Percentiles rank a stretch among this genome's conserved stretches.
These are phyloP conservation scores for Kwoniella newhampshirensis DNA, from an alignment of 768 basidiomycete species.

Conservation along the genomic window DNA sequence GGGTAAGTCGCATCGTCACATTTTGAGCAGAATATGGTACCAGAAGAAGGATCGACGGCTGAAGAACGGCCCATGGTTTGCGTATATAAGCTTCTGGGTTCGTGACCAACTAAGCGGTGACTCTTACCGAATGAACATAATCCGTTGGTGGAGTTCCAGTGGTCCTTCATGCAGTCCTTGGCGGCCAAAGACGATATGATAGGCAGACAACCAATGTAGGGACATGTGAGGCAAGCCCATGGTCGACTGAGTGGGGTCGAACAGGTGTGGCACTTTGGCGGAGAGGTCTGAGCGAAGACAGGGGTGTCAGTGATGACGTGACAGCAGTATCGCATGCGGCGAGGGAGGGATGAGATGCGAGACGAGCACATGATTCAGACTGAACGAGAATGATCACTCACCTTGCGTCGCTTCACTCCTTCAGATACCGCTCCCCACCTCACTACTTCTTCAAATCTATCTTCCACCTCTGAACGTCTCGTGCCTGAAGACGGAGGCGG, in stretches of 20 bases:
- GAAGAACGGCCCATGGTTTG: slow-evolving; percentile 1
- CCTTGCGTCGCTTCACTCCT: slow-evolving; percentile 32
- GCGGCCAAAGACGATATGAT: slow-evolving; percentile 20
- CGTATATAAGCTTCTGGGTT: not conserved
- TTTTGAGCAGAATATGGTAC: slow-evolving; percentile 69
- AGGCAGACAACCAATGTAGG: slow-evolving; percentile 39
- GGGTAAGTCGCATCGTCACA: slow-evolving; percentile 78
- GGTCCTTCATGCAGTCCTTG: slow-evolving; percentile 32
- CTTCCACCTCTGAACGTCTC: slow-evolving; percentile 18
- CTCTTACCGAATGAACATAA: slow-evolving; percentile 40
- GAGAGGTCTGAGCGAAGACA: slow-evolving; percentile 14
- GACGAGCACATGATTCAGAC: not conserved
- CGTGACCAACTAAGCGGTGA: not conserved
- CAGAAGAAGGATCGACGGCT: slow-evolving; percentile 75
- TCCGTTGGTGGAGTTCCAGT: slow-evolving; percentile 21
- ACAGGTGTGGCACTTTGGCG: slow-evolving; percentile 37
- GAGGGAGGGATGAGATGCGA: too few relatives aligned
- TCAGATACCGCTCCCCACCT: slow-evolving; percentile 30
- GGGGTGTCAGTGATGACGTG: slow-evolving; percentile 2
- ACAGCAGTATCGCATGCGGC: not conserved
- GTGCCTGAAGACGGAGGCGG: not conserved
- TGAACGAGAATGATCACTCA: slow-evolving; percentile 5
- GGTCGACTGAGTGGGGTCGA: slow-evolving; percentile 20
- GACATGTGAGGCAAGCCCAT: slow-evolving; percentile 45
- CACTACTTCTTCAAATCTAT: slow-evolving; percentile 29